A percentile compares a stretch with the other conserved stretches of the same genome.
phyloP scores from a whole-genome alignment of 257 asterid genomes.

The Salvia miltiorrhiza region DNA sequence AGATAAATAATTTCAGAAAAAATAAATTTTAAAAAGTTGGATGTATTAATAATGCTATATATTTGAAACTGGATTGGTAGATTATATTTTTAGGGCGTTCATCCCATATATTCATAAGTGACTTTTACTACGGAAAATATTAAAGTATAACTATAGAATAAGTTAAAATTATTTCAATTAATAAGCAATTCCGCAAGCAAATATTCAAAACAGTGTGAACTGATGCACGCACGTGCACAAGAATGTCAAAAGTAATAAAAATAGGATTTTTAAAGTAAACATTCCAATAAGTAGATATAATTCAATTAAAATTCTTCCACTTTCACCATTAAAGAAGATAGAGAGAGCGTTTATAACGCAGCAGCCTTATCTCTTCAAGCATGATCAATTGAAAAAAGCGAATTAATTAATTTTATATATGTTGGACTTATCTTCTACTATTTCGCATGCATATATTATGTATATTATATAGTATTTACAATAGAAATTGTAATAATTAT shows the following conservation, averaged over 20 bases:
- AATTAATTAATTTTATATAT: background rate
- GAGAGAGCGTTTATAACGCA: background rate
- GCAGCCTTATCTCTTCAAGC: conserved; percentile 13
- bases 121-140: too few relatives aligned
- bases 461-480: too few relatives aligned
- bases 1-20: background rate
- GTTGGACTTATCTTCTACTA: background rate
- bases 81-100: too few relatives aligned
- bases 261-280: conserved; percentile 13
- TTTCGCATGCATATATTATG: background rate
- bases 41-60: background rate
- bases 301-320: conserved; percentile 9
- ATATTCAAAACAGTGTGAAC: conserved; percentile 23
- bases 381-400: background rate
- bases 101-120: too few relatives aligned
- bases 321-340: conserved; percentile 4
- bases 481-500: background rate
- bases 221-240: conserved; percentile 24
- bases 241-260: conserved; percentile 21
- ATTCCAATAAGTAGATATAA: conserved; percentile 11
- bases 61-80: too few relatives aligned
- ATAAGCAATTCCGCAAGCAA: background rate
- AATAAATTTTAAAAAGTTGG: too few relatives aligned
- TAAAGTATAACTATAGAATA: too few relatives aligned
- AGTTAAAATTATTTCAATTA: background rate